Evolutionary conservation across 1,284 basidiomycete genomes (phyloP).

Genomic region (Marasmius tenuissimus): DNA sequence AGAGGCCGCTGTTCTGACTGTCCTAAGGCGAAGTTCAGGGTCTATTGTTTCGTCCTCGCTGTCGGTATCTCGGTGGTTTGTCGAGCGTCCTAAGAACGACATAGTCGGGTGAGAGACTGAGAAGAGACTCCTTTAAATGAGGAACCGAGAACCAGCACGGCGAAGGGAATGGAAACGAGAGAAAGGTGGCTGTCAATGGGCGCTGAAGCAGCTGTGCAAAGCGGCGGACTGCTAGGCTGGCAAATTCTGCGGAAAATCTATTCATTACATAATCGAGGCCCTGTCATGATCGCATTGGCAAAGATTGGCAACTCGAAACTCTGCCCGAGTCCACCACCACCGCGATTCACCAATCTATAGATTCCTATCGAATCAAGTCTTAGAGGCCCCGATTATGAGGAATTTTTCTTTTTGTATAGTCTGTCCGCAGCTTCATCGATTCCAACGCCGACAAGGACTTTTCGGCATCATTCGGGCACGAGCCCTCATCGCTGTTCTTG

Average conservation of each 20-base stretch:
- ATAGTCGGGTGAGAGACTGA: slow-evolving; percentile 11
- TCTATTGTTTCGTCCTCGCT: slow-evolving; percentile 72
- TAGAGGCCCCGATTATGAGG: too few relatives aligned
- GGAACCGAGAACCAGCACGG: not conserved
- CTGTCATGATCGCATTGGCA: too few relatives aligned
- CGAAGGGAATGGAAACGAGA: not conserved
- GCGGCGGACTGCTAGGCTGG: not conserved
- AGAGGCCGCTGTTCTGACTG: slow-evolving; percentile 85
- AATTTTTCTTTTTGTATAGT: too few relatives aligned
- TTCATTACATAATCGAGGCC: too few relatives aligned
- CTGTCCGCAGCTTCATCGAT: too few relatives aligned
- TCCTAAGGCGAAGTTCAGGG: slow-evolving; percentile 82
- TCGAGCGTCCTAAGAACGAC: slow-evolving; percentile 26
- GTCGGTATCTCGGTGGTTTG: slow-evolving; percentile 32
- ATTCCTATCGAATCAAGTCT: too few relatives aligned
- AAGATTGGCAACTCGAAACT: too few relatives aligned
- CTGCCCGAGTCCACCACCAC: too few relatives aligned
- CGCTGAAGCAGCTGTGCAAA: not conserved
- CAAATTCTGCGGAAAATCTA: not conserved
- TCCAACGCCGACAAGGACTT: too few relatives aligned
- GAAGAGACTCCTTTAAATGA: not conserved
- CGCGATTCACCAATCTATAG: too few relatives aligned
- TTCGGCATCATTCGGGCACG: too few relatives aligned
- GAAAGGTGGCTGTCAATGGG: not conserved
- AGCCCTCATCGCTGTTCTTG: too few relatives aligned